Conservation (phyloP, 805 yeast species). For the Pichia thaimueangensis region DNA sequence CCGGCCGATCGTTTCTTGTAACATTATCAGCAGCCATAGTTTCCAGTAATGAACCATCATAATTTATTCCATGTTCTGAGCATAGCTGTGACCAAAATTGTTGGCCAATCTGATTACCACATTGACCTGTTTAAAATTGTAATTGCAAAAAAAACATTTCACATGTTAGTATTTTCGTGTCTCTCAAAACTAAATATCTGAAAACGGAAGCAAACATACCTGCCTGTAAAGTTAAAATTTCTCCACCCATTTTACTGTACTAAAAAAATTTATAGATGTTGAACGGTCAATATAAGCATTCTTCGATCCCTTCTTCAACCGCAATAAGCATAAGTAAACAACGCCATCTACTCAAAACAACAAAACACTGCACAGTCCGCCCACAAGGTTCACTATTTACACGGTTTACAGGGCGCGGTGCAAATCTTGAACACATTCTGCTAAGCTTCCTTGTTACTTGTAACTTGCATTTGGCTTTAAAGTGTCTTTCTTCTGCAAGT, state of each 20-base stretch:
- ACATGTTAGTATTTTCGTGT: background rate
- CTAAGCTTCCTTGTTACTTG: no score
- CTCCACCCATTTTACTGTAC: slow-evolving; percentile 33
- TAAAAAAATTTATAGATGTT: no score
- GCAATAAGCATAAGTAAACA: no score
- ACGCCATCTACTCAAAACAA: no score
- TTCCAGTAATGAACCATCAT: slow-evolving; percentile 30
- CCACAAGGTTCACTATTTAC: no score
- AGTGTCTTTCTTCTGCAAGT: no score
- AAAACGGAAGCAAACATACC: slow-evolving; percentile 28
- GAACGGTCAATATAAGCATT: no score
- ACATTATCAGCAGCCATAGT: background rate
- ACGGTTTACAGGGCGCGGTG: no score
- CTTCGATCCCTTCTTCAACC: no score
- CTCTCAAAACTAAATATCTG: background rate
- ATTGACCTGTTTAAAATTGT: slow-evolving; percentile 53
- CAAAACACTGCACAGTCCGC: no score
- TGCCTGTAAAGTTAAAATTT: slow-evolving; percentile 63
- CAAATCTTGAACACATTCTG: no score
- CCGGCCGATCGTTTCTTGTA: slow-evolving; percentile 65
- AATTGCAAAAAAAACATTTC: background rate
- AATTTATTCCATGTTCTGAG: slow-evolving; percentile 69
- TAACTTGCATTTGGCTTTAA: no score
- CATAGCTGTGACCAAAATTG: slow-evolving; percentile 90
- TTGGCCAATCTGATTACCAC: slow-evolving; percentile 94